phyloP scores from a whole-genome alignment of 306 rosid genomes.

The Vicia faba region DNA sequence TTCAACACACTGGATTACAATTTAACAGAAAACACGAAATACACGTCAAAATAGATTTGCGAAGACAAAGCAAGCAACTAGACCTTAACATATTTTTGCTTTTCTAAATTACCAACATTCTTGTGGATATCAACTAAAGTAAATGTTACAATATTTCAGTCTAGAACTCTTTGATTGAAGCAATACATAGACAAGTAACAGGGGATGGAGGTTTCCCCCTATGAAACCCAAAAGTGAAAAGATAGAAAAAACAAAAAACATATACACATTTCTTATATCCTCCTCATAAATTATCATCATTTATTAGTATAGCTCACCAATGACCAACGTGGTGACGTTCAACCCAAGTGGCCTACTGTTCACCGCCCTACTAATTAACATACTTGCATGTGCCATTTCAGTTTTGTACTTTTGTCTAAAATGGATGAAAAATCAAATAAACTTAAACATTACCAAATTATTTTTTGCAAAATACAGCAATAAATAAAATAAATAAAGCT shows the following conservation, averaged over 20 bases:
- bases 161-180: neutral
- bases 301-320: slow-evolving; percentile 41
- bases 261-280: neutral
- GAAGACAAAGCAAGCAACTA: too few species aligned
- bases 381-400: slow-evolving; percentile 35
- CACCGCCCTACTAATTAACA: slow-evolving; percentile 32
- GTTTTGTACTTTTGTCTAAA: neutral
- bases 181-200: neutral
- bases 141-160: too few species aligned
- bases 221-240: neutral
- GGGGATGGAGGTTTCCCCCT: slow-evolving; percentile 1
- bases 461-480: slow-evolving; percentile 31
- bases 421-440: slow-evolving; percentile 3
- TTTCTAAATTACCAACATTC: too few species aligned
- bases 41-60: too few species aligned
- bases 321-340: slow-evolving; percentile 39
- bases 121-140: too few species aligned
- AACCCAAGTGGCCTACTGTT: slow-evolving; percentile 29
- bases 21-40: too few species aligned
- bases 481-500: neutral
- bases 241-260: neutral
- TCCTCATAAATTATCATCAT: neutral
- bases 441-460: neutral
- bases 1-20: too few species aligned
- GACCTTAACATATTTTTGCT: too few species aligned